Base-by-base conservation (phyloP, 2,329 filamentous ascomycete genomes). In the Alternaria rosae region DNA sequence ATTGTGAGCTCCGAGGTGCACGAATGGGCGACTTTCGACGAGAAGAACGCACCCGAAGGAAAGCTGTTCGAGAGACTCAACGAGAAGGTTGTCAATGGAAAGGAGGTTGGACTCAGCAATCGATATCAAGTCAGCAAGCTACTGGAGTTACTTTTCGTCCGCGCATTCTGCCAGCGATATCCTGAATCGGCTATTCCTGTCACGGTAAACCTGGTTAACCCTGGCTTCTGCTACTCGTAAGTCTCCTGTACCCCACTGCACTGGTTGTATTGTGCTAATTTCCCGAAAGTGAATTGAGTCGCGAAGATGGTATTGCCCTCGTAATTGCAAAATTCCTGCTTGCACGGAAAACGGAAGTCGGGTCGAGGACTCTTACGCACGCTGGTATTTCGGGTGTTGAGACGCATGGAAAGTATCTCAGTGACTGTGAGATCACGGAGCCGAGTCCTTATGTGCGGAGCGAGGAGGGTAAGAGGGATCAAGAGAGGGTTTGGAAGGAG, bases 391-490 rank as follows among this genome's bases (percentile, higher is more conserved):
- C 65, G 17, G 81, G 80, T 0, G 57, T 64, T 4, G 77, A 80
- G 61, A 76, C 68, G 1, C 80, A 83, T 66, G 82, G 82, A 0
- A 69, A 79, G 64, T 84, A 82, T 61, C 53, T 82, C 47, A 76
- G 70, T 38, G 71, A 83, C 54, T 76, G 72, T 17, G 30, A 67
- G 55, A 64, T 81, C 15, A 57, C 56, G 25, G 51, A 64, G 23
- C 75, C 75, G 15, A 72, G 76, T 6, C 54, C 61, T 11, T 71
- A 80, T 30, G 81, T 82, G 10, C 59, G 71, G 53, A 80, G 77
- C 15, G 65, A 69, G 6, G 77, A 80, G 59, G 82, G 81, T 0
- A 67, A 70, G 54, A 70, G 71, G 59, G 48, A 76, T 52, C 79
- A 81, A 70, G 57, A 66, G 53, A 64, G 73, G 48, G 75, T 82